Evolutionary conservation across 768 basidiomycete genomes (phyloP).

Genomic region (Leccinellum albellum): DNA sequence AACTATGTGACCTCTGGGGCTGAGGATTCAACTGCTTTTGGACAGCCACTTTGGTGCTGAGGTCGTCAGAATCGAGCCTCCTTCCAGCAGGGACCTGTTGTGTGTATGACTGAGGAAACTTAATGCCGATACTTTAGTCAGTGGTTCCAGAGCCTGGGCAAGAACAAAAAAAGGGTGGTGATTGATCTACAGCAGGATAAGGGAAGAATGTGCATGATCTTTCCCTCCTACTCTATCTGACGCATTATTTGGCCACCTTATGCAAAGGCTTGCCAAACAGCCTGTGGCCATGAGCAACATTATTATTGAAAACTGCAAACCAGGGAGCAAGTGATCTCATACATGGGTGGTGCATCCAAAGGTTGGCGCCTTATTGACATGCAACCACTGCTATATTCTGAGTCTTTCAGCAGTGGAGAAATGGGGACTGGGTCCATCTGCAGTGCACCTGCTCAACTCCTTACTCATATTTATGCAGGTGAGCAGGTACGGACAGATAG

Average conservation of each 20-base stretch:
- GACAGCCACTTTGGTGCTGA: constrained; percentile 70
- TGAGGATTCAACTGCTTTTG: too few species aligned
- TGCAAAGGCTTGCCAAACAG: constrained; percentile 50
- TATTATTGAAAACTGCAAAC: constrained; percentile 69
- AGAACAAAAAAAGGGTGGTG: constrained; percentile 73
- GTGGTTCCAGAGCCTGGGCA: constrained; percentile 68
- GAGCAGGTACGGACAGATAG: constrained; percentile 72
- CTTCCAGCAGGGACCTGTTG: constrained; percentile 58
- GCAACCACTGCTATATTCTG: background rate
- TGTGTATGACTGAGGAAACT: constrained; percentile 71
- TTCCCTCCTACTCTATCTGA: background rate
- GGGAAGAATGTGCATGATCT: constrained; percentile 48
- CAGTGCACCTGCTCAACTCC: constrained; percentile 70
- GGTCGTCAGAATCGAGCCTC: constrained; percentile 68
- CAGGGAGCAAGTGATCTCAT: constrained; percentile 52
- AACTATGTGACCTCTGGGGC: constrained; percentile 54
- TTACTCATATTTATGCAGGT: constrained; percentile 88
- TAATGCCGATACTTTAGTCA: constrained; percentile 65
- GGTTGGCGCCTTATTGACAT: background rate
- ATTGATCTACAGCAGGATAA: constrained; percentile 59
- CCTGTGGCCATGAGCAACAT: constrained; percentile 65
- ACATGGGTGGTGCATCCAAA: too few species aligned
- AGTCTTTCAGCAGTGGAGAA: constrained; percentile 60
- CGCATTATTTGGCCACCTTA: background rate
- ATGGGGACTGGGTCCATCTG: constrained; percentile 59